Conservation (phyloP, 345 rosid species). For the Salix udensis region DNA sequence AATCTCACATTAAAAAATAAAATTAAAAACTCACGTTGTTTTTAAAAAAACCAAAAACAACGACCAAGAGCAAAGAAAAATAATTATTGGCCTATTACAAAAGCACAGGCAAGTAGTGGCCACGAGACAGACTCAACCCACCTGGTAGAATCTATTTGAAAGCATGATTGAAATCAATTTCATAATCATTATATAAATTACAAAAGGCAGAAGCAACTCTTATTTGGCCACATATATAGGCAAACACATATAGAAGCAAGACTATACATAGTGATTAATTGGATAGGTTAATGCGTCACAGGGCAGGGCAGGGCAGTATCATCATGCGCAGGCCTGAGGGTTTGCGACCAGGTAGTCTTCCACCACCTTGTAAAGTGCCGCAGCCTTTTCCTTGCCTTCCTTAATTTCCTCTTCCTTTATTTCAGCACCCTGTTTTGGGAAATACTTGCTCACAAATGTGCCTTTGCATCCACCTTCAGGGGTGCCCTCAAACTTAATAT, state of each 20-base stretch:
- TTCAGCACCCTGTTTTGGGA: constrained; percentile 25
- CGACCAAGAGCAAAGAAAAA: no score
- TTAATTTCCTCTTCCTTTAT: constrained; percentile 33
- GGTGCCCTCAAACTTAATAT: background rate
- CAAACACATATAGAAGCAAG: background rate
- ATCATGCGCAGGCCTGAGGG: constrained; percentile 28
- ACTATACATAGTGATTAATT: background rate
- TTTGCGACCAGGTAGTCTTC: constrained; percentile 41
- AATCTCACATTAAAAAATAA: no score
- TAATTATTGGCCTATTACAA: no score
- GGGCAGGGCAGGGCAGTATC: background rate
- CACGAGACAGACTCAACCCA: no score
- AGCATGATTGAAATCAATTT: no score
- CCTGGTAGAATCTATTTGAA: no score
- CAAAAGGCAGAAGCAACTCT: no score
- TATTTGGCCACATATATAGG: background rate
- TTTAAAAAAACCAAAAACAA: no score
- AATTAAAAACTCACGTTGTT: no score
- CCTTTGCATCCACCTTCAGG: background rate
- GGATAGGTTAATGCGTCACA: background rate
- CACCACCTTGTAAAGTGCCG: constrained; percentile 26
- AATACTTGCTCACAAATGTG: constrained; percentile 31
- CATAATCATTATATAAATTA: no score
- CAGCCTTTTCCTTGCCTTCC: constrained; percentile 16
- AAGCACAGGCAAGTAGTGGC: no score